Percentiles rank a stretch among this genome's conserved stretches.
Conservation (phyloP, 805 yeast genomes). For the Suhomyces prunicola region DNA sequence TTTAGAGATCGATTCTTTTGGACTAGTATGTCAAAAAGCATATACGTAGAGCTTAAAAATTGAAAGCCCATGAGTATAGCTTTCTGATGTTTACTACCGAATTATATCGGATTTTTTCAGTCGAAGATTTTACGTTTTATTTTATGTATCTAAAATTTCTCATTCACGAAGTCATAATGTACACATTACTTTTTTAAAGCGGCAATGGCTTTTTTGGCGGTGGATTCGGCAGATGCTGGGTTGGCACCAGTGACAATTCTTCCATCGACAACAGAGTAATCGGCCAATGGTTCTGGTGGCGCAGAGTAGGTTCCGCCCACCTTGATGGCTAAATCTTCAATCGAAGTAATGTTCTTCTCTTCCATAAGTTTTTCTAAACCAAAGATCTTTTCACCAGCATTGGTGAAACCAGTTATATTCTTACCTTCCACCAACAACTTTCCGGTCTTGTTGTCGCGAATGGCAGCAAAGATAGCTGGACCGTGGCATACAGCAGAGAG, state of each 20-base stretch:
- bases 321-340: conserved; percentile 35
- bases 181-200: conserved; percentile 1
- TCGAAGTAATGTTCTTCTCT: conserved; percentile 27
- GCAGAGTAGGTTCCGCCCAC: conserved; percentile 10
- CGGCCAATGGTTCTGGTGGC: conserved; percentile 42
- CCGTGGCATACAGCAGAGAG: conserved; percentile 70
- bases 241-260: conserved; percentile 63
- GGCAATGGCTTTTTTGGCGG: conserved; percentile 43
- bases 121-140: neutral
- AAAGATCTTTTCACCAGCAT: conserved; percentile 44
- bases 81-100: neutral
- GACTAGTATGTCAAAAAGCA: neutral
- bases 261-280: conserved; percentile 52
- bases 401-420: conserved; percentile 59
- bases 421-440: conserved; percentile 48
- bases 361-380: conserved; percentile 17
- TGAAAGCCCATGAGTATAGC: too few species aligned
- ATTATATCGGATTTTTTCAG: neutral
- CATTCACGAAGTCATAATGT: neutral
- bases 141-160: neutral
- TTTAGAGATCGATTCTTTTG: neutral
- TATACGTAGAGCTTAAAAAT: too few species aligned
- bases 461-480: conserved; percentile 53
- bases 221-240: conserved; percentile 53
- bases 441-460: conserved; percentile 42